Percentiles rank a stretch among this genome's conserved stretches.
Evolutionary conservation across 164 flowering plant species (phyloP).

Genomic region (Chimonanthus salicifolius): DNA sequence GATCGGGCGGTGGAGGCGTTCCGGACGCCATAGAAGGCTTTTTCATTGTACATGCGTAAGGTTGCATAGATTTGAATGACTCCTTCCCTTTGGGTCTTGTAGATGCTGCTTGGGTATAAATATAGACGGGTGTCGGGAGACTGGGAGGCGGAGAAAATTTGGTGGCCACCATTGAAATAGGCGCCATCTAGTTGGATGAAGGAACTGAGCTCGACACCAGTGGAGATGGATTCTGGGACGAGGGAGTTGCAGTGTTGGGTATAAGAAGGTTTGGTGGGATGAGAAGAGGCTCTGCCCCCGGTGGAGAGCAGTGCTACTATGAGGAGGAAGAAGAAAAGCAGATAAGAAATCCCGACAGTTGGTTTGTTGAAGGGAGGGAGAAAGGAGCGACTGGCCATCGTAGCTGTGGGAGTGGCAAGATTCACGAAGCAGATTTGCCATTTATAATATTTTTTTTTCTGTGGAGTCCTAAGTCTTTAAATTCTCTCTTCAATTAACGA

Average conservation of each 20-base stretch:
- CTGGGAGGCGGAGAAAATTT: conserved; percentile 2
- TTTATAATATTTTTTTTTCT: too few species aligned
- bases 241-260: conserved; percentile 16
- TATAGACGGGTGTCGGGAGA: conserved; percentile 4
- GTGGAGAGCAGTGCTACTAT: neutral
- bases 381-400: neutral
- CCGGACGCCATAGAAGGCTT: neutral
- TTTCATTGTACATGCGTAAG: conserved; percentile 2
- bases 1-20: neutral
- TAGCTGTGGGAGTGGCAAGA: neutral
- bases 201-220: neutral
- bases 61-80: conserved; percentile 18
- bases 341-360: too few species aligned
- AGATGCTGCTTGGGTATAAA: neutral
- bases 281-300: neutral
- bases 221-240: conserved; percentile 12
- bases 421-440: too few species aligned
- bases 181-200: conserved; percentile 6
- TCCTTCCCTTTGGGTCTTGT: conserved; percentile 11
- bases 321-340: conserved; percentile 3
- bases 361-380: neutral
- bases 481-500: too few species aligned
- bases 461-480: too few species aligned
- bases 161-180: conserved; percentile 18
- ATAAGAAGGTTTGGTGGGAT: conserved; percentile 10